Conservation (phyloP, 345 rosid genomes). For the Linum usitatissimum region DNA sequence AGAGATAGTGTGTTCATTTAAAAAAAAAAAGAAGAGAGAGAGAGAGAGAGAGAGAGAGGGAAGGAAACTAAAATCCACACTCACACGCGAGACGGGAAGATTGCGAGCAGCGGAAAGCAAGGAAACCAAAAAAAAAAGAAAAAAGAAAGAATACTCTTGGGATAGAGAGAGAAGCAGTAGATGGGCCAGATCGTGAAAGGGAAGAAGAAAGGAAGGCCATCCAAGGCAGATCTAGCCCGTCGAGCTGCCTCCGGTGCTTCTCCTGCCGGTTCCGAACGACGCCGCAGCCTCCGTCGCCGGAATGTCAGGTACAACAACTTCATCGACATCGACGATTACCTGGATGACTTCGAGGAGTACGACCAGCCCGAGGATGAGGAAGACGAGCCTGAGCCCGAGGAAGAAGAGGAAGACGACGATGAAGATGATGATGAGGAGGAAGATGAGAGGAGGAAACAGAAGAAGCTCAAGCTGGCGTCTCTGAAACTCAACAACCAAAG, state of each 20-base stretch:
- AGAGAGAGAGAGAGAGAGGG: slow-evolving; percentile 16
- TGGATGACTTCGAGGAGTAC: slow-evolving; percentile 41
- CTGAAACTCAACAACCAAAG: slow-evolving; percentile 47
- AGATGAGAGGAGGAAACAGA: slow-evolving; percentile 49
- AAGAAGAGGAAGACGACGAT: slow-evolving; percentile 19
- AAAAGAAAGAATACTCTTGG: slow-evolving; percentile 23
- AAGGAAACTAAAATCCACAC: not conserved
- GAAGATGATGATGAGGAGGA: slow-evolving; percentile 33
- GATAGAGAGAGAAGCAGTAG: slow-evolving; percentile 23
- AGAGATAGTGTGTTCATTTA: not conserved
- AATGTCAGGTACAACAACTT: slow-evolving; percentile 66
- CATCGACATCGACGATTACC: slow-evolving; percentile 64
- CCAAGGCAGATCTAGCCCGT: slow-evolving; percentile 80
- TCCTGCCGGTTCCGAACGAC: slow-evolving; percentile 26
- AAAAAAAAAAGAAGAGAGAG: slow-evolving; percentile 17
- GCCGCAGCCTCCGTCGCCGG: slow-evolving; percentile 66
- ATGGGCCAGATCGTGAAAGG: slow-evolving; percentile 92
- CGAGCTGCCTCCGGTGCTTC: slow-evolving; percentile 17
- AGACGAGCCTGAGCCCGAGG: slow-evolving; percentile 15
- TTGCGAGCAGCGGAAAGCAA: not conserved
- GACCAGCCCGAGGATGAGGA: not conserved
- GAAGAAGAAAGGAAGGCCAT: slow-evolving; percentile 94
- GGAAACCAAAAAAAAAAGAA: slow-evolving; percentile 9
- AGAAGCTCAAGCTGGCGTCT: slow-evolving; percentile 59
- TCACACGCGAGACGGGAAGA: not conserved